Evolutionary conservation across 2,329 filamentous ascomycete genomes (phyloP).

Genomic region (Ophiosphaerella korrae): DNA sequence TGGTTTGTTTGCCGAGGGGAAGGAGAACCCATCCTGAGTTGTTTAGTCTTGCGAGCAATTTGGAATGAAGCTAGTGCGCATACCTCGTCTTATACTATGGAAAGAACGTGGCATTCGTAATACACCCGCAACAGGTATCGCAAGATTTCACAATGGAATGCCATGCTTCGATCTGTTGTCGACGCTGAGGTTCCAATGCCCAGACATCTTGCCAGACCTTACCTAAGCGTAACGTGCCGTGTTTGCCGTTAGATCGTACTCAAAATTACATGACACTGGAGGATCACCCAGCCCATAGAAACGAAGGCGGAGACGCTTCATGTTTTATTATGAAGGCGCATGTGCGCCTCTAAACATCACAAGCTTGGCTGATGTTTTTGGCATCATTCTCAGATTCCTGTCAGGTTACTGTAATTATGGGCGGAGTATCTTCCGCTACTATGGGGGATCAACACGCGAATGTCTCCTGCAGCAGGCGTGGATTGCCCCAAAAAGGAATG

Average conservation of each 20-base stretch:
- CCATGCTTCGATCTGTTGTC: slow-evolving; percentile 1
- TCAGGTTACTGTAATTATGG: too few species aligned
- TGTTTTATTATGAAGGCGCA: not conserved
- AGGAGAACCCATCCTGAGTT: slow-evolving; percentile 36
- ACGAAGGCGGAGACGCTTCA: not conserved
- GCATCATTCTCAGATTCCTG: too few species aligned
- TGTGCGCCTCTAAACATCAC: not conserved
- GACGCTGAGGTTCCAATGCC: slow-evolving; percentile 12
- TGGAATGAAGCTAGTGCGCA: not conserved
- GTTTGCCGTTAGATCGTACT: slow-evolving; percentile 9
- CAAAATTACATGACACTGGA: not conserved
- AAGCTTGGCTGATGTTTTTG: too few species aligned
- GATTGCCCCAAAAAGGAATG: too few species aligned
- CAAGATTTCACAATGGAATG: not conserved
- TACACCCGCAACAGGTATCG: not conserved
- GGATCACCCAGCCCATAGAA: too few species aligned
- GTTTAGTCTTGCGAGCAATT: slow-evolving; percentile 7
- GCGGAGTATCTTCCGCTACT: too few species aligned
- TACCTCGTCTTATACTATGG: slow-evolving; percentile 25
- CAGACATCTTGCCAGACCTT: slow-evolving; percentile 10
- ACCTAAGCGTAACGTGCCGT: slow-evolving; percentile 25
- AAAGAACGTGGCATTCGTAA: slow-evolving; percentile 35
- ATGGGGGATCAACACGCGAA: too few species aligned
- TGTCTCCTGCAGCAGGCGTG: too few species aligned
- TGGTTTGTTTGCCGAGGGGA: slow-evolving; percentile 28